Conservation (phyloP, 208 protist species). For the Crithidia acanthocephali region DNA sequence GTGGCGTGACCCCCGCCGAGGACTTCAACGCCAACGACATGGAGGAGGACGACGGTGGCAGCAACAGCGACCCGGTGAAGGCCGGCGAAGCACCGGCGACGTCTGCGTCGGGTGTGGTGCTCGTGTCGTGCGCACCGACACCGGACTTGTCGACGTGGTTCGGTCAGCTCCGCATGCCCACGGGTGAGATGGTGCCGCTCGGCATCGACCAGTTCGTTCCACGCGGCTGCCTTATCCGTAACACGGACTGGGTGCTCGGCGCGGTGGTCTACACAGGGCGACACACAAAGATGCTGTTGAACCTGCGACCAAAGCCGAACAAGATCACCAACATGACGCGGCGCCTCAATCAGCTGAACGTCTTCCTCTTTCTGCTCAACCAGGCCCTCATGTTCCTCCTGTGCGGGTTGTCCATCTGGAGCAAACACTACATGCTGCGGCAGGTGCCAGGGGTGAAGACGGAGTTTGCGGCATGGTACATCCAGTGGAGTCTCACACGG, state of each 20-base stretch:
- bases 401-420: conserved; percentile 52
- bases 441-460: conserved; percentile 30
- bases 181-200: conserved; percentile 56
- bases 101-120: conserved; percentile 38
- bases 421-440: conserved; percentile 39
- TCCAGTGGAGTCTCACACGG: conserved; percentile 60
- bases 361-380: conserved; percentile 72
- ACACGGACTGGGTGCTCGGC: conserved; percentile 90
- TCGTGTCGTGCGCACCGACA: conserved; percentile 60
- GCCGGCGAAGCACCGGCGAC: not conserved
- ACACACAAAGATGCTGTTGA: conserved; percentile 91
- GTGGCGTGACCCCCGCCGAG: not conserved
- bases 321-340: conserved; percentile 72
- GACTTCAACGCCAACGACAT: not conserved
- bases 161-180: conserved; percentile 63
- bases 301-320: conserved; percentile 54
- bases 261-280: conserved; percentile 87
- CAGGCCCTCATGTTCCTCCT: conserved; percentile 63
- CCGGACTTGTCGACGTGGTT: conserved; percentile 72
- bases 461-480: conserved; percentile 62
- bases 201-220: conserved; percentile 90
- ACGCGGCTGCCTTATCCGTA: conserved; percentile 84
- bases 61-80: not conserved
- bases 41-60: not conserved
- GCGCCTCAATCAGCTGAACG: conserved; percentile 84